A percentile compares a stretch with the other conserved stretches of the same genome.
These are phyloP conservation scores for barley (Hordeum vulgare) DNA, from an alignment of 176 grass and related monocot species.

Conservation along the genomic window DNA sequence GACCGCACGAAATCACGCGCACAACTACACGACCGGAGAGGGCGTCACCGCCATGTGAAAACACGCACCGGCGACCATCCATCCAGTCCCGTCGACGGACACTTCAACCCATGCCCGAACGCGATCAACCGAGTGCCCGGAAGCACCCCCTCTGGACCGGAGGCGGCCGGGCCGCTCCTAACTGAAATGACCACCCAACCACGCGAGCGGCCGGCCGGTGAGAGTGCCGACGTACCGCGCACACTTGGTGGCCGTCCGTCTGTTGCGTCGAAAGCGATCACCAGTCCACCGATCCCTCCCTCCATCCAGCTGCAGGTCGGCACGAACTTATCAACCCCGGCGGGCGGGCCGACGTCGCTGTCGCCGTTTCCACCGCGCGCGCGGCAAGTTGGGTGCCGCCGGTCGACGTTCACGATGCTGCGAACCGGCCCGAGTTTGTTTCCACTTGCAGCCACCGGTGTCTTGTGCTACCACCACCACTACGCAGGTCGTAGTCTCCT, in stretches of 20 bases:
- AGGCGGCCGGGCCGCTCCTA: neutral
- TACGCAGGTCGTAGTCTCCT: neutral
- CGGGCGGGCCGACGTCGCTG: conserved; percentile 27
- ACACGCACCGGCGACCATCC: neutral
- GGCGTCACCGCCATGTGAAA: conserved; percentile 21
- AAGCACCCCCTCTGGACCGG: conserved; percentile 10
- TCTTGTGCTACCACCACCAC: too few relatives aligned
- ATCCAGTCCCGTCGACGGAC: neutral
- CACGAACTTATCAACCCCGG: conserved; percentile 15
- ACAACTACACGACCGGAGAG: neutral
- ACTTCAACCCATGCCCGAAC: conserved; percentile 19
- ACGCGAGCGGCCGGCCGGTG: neutral
- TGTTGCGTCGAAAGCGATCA: conserved; percentile 33
- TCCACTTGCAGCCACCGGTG: conserved; percentile 12
- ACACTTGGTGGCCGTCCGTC: neutral
- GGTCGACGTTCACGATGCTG: conserved; percentile 40
- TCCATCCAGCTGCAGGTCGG: conserved; percentile 28
- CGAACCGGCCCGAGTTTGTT: conserved; percentile 19
- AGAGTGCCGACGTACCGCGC: neutral
- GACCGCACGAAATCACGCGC: conserved; percentile 11
- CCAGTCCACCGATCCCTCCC: too few relatives aligned
- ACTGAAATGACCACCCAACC: neutral
- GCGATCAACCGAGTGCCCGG: neutral
- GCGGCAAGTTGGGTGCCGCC: conserved; percentile 36
- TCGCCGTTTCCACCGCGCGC: conserved; percentile 21